Evolutionary conservation across 106 monocot genomes (phyloP).

Genomic region (Hemerocallis citrina): DNA sequence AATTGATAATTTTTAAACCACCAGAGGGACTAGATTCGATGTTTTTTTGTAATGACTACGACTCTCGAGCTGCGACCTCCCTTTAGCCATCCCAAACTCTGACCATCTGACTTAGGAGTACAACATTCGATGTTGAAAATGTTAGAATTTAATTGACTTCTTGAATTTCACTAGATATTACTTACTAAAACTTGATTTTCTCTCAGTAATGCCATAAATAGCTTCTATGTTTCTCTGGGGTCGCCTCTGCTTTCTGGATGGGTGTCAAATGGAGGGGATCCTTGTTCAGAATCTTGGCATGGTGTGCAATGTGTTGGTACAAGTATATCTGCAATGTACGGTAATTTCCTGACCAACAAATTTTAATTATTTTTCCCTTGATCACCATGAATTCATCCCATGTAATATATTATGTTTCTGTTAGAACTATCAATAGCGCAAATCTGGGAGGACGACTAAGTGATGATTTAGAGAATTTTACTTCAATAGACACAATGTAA

Average conservation of each 20-base stretch:
- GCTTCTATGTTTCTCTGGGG: slow-evolving; percentile 69
- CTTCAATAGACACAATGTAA: slow-evolving; percentile 78
- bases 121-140: no score
- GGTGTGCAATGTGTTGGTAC: slow-evolving; percentile 72
- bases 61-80: no score
- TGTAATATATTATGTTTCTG: slow-evolving; percentile 8
- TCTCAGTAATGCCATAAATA: slow-evolving; percentile 83
- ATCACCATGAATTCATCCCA: neutral
- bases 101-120: no score
- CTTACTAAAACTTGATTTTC: slow-evolving; percentile 4
- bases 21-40: no score
- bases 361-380: neutral
- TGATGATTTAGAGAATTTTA: slow-evolving; percentile 60
- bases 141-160: no score
- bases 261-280: slow-evolving; percentile 82
- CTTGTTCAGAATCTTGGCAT: slow-evolving; percentile 77
- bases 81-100: no score
- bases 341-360: slow-evolving; percentile 12
- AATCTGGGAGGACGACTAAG: slow-evolving; percentile 88
- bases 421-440: slow-evolving; percentile 74
- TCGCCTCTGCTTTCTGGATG: slow-evolving; percentile 87
- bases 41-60: no score
- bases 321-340: slow-evolving; percentile 84
- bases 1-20: no score
- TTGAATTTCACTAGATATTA: no score